A percentile compares a stretch with the other conserved stretches of the same genome.
phyloP scores from a whole-genome alignment of 768 basidiomycete genomes.

The Tricholoma furcatifolium region DNA sequence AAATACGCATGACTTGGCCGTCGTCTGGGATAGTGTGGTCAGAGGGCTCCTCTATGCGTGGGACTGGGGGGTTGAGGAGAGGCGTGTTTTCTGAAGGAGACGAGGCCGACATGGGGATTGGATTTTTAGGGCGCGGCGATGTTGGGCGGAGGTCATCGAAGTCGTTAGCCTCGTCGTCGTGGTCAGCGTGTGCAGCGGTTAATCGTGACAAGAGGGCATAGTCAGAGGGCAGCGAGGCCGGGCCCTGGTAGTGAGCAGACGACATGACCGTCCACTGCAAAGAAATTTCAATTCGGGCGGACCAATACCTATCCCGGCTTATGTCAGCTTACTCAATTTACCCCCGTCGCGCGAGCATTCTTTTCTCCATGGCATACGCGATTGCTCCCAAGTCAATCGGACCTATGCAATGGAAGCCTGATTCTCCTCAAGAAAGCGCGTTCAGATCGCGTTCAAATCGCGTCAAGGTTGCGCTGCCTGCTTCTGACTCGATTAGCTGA shows the following conservation, averaged over 20 bases:
- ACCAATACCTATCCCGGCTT: constrained; percentile 3
- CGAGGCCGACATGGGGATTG: constrained; percentile 13
- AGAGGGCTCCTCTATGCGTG: constrained; percentile 54
- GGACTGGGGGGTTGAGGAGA: constrained; percentile 52
- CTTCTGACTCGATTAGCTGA: too few species aligned
- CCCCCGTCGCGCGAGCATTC: too few species aligned
- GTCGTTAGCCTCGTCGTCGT: constrained; percentile 4
- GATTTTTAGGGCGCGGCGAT: constrained; percentile 12
- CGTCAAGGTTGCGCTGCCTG: too few species aligned
- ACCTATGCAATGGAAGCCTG: too few species aligned
- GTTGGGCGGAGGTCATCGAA: not conserved
- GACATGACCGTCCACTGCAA: constrained; percentile 3
- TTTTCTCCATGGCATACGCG: too few species aligned
- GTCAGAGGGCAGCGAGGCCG: constrained; percentile 64
- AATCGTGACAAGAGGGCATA: constrained; percentile 61
- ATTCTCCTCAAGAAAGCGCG: too few species aligned
- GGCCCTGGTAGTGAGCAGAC: constrained; percentile 54
- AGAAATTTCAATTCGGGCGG: constrained; percentile 12
- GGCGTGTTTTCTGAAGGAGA: constrained; percentile 53
- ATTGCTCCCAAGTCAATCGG: too few species aligned
- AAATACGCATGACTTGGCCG: constrained; percentile 28
- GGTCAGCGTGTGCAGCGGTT: constrained; percentile 30
- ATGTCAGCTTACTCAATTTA: constrained; percentile 9
- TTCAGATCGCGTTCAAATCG: too few species aligned
- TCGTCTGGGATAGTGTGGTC: constrained; percentile 16